These are phyloP conservation scores for Solioccasus polychromus DNA, from an alignment of 768 basidiomycete species.

Conservation along the genomic window DNA sequence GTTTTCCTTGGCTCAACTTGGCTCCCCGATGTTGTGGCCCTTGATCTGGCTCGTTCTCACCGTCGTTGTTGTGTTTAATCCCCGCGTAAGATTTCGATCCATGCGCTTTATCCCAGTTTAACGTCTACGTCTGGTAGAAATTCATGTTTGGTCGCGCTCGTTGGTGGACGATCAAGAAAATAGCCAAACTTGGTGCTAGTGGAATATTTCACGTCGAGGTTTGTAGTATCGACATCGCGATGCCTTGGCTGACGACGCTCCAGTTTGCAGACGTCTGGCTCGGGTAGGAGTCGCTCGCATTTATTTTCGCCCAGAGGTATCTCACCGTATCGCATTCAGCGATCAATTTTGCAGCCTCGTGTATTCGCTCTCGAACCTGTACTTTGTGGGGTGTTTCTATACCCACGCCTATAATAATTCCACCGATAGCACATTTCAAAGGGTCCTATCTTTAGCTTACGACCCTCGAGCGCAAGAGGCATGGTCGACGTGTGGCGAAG, in stretches of 20 bases:
- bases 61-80: slow-evolving; percentile 63
- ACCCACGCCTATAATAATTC: slow-evolving; percentile 14
- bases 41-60: slow-evolving; percentile 75
- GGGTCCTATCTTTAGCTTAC: slow-evolving; percentile 8
- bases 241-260: slow-evolving; percentile 1
- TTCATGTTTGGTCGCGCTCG: slow-evolving; percentile 37
- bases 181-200: slow-evolving; percentile 62
- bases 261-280: slow-evolving; percentile 90
- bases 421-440: not conserved
- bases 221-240: slow-evolving; percentile 6
- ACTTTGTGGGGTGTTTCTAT: slow-evolving; percentile 75
- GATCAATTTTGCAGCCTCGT: slow-evolving; percentile 82
- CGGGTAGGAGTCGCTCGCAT: slow-evolving; percentile 47
- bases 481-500: slow-evolving; percentile 42
- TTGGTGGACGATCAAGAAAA: slow-evolving; percentile 75
- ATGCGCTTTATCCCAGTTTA: not conserved
- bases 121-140: slow-evolving; percentile 51
- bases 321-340: slow-evolving; percentile 35
- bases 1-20: slow-evolving; percentile 73
- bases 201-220: slow-evolving; percentile 79
- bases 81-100: slow-evolving; percentile 48
- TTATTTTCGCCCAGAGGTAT: not conserved
- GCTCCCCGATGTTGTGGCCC: slow-evolving; percentile 75
- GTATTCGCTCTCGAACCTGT: slow-evolving; percentile 72
- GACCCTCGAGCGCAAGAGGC: slow-evolving; percentile 39